Percentiles rank a stretch among this genome's conserved stretches.
phyloP scores from a whole-genome alignment of 345 rosid species.

The Gossypium rotundifolium region DNA sequence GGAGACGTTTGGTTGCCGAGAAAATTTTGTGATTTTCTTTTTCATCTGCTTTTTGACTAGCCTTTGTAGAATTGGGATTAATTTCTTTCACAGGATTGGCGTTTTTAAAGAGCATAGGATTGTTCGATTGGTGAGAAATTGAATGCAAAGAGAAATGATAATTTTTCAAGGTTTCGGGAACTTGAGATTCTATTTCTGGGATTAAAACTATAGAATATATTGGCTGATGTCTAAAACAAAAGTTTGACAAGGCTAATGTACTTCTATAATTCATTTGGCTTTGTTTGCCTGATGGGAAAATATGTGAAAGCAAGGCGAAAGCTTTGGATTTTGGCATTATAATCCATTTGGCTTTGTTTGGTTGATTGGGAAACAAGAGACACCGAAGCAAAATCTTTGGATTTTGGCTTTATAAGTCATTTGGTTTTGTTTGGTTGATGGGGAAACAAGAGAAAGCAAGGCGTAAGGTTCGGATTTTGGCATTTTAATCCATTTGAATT shows the following conservation, averaged over 20 bases:
- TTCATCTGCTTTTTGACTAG: not conserved
- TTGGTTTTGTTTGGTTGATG: not conserved
- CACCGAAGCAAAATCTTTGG: not conserved
- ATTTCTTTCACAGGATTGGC: not conserved
- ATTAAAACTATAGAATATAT: not conserved
- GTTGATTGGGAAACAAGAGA: not conserved
- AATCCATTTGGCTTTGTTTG: conserved; percentile 1
- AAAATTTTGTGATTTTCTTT: not conserved
- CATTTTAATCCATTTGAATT: not conserved
- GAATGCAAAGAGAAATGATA: not conserved
- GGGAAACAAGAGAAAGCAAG: not conserved
- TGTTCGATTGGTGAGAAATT: conserved; percentile 9
- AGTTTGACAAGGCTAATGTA: not conserved
- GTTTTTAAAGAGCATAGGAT: not conserved
- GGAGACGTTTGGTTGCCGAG: not conserved
- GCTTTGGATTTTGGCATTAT: not conserved
- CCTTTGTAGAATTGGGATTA: not conserved
- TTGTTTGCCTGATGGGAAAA: not conserved
- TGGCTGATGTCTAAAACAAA: conserved; percentile 7
- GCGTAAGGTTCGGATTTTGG: not conserved
- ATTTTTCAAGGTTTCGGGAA: not conserved
- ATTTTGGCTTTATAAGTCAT: not conserved
- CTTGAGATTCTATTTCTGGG: not conserved
- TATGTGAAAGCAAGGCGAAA: not conserved
- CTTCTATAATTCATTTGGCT: not conserved